Evolutionary conservation across 2,329 filamentous ascomycete species (phyloP), one percentile per base, ranked within the genome.

Genomic region (Hortaea werneckii): DNA sequence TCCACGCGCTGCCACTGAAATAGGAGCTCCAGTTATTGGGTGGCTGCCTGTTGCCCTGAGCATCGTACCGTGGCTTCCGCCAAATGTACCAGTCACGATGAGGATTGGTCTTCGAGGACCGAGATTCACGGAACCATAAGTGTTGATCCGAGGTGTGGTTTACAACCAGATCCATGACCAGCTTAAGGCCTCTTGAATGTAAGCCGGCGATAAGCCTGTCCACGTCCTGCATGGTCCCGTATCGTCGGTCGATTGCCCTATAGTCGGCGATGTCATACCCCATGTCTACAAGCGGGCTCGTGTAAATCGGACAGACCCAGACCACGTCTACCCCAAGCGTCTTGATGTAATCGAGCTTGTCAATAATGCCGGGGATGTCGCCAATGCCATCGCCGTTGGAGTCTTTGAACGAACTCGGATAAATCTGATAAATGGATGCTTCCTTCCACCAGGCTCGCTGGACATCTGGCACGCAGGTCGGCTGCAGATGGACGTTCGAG

Each of bases 21-120:
- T 78, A 67, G 65, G 75, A 51, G 67, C 75, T 81, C 73, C 83
- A 89, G 64, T 89, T 89, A 54, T 85, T 89, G 0, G 85, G 85
- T 0, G 84, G 81, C 40, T 79, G 71, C 1, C 80, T 75, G 11
- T 72, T 73, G 2, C 83, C 83, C 28, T 79, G 66, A n/a, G 66
- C 58, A 37, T 58, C 57, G 28, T 56, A 56, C 37, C 49, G 49
- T 58, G 71, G 69, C n/a, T 48, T 48, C n/a, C 37, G 26, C 81
- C 81, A 85, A 55, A 83, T 79, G 56, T 82, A 83, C 73, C 75
- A 82, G 56, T 80, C 72, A 13, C 77, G 64, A 50, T 80, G 77
- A 0, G 70, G 63, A 54, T 70, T 76, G n/a, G 67, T 58, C 46
- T 69, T 74, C 1, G 70, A 73, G 0, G 68, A 71, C 3, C 73